Evolutionary conservation across 2,329 filamentous ascomycete species (phyloP).

Genomic region (Conoideocrella luteorostrata): DNA sequence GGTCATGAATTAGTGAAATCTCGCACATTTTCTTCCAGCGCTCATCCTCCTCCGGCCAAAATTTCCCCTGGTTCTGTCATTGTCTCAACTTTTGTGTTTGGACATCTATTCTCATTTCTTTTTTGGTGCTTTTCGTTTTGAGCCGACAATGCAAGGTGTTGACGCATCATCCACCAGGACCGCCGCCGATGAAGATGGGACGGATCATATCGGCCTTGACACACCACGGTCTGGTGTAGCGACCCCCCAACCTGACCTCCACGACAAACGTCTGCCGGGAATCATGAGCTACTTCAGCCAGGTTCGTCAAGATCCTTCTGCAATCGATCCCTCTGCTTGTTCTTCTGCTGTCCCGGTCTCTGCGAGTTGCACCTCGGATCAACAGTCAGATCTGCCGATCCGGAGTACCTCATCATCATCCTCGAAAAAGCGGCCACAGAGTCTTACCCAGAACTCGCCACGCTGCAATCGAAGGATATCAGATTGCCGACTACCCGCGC

Average conservation of each 20-base stretch:
- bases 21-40: conserved; percentile 5
- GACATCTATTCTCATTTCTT: background rate
- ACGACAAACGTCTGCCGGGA: conserved; percentile 90
- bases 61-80: background rate
- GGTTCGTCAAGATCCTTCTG: conserved; percentile 86
- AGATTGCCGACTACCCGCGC: conserved; percentile 9
- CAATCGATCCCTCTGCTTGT: conserved; percentile 28
- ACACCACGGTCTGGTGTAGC: conserved; percentile 86
- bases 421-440: conserved; percentile 19
- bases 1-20: conserved; percentile 32
- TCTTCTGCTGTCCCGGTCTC: conserved; percentile 33
- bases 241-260: conserved; percentile 87
- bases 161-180: conserved; percentile 48
- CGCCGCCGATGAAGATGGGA: conserved; percentile 61
- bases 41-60: background rate
- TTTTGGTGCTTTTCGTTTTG: conserved; percentile 14
- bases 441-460: conserved; percentile 19
- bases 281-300: conserved; percentile 98
- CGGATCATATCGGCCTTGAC: conserved; percentile 74
- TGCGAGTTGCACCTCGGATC: conserved; percentile 24
- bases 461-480: conserved; percentile 16
- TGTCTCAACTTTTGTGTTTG: background rate
- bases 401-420: conserved; percentile 26
- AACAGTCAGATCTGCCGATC: conserved; percentile 13
- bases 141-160: conserved; percentile 39